Evolutionary conservation across 179 eudicot species (phyloP), one percentile per base, ranked within the genome.

Genomic region (Beta macrorhiza): DNA sequence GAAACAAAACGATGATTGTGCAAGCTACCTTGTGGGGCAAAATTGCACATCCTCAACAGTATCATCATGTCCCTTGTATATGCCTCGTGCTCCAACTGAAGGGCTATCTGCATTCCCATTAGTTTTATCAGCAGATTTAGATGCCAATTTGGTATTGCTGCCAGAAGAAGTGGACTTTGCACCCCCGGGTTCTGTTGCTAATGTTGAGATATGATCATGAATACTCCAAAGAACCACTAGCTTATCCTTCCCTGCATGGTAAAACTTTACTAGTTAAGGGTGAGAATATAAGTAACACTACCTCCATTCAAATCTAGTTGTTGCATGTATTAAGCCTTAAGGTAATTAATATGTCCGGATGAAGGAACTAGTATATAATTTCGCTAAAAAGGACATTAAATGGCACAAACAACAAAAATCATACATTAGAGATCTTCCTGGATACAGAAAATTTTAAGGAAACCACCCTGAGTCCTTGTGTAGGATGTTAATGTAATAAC

Each of bases 11-110:
- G 72, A 32, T 49, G 78, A 80, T 9, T 62, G 47, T 37, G 75
- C 53, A 69, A 81, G 67, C 52, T 87, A 95, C 99, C 96, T 96
- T 71, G 93, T 84, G 76, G 98, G 98, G 80, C 95, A 92, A 85
- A 96, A 96, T 77, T 96, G 98, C 55, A 96, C 99, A 89, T 96
- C 99, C 86, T 96, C 98, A 63, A 96, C 99, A 85, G 99, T 96
- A 82, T 94, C 96, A 25, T 79, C 85, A 72, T 96, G 99, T 80
- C 99, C 99, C 76, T 84, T 87, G 85, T 88, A 96, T 72, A 88
- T 87, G 68, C 96, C 97, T 32, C 98, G 91, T 37, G 99, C 92
- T 82, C 86, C 90, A 79, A 94, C 79, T 47, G 92, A 82, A 74
- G 90, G 90, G 78, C 89, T 84, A 53, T 90, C 87, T 51, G 85